A percentile compares a stretch with the other conserved stretches of the same genome.
These are phyloP conservation scores for Hypoxylon cercidicola DNA, from an alignment of 495 filamentous ascomycete species.

Conservation along the genomic window DNA sequence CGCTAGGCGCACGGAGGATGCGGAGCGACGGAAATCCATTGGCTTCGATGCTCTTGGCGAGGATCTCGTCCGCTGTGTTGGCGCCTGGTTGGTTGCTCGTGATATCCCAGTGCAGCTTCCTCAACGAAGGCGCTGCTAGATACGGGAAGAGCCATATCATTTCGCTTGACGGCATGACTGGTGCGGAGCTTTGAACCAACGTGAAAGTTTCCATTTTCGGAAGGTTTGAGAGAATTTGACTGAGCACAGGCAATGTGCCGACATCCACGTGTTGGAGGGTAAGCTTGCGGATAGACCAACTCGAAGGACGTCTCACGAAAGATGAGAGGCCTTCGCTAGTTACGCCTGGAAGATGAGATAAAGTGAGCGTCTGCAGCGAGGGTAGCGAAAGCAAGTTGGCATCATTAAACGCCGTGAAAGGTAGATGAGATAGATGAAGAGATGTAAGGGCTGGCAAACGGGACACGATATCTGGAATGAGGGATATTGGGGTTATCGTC, in stretches of 20 bases:
- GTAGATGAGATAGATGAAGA: conserved; percentile 79
- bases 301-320: conserved; percentile 70
- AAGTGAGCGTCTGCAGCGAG: conserved; percentile 74
- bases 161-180: conserved; percentile 66
- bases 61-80: conserved; percentile 70
- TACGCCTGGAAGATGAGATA: conserved; percentile 80
- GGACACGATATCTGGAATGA: conserved; percentile 72
- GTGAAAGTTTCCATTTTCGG: conserved; percentile 70
- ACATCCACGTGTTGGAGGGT: conserved; percentile 72
- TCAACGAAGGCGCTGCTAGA: conserved; percentile 72
- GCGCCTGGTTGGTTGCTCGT: conserved; percentile 56
- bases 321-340: conserved; percentile 80
- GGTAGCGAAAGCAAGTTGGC: conserved; percentile 74
- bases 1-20: conserved; percentile 75
- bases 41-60: conserved; percentile 76
- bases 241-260: conserved; percentile 73
- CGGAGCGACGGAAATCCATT: conserved; percentile 77
- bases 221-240: conserved; percentile 77
- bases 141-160: conserved; percentile 74
- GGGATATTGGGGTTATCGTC: conserved; percentile 70
- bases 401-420: conserved; percentile 77
- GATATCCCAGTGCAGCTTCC: conserved; percentile 85
- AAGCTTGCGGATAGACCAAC: conserved; percentile 66
- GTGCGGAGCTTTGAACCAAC: conserved; percentile 73
- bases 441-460: conserved; percentile 75